These are phyloP conservation scores for Exserohilum turcica DNA, from an alignment of 2,329 filamentous ascomycete species.

Conservation along the genomic window DNA sequence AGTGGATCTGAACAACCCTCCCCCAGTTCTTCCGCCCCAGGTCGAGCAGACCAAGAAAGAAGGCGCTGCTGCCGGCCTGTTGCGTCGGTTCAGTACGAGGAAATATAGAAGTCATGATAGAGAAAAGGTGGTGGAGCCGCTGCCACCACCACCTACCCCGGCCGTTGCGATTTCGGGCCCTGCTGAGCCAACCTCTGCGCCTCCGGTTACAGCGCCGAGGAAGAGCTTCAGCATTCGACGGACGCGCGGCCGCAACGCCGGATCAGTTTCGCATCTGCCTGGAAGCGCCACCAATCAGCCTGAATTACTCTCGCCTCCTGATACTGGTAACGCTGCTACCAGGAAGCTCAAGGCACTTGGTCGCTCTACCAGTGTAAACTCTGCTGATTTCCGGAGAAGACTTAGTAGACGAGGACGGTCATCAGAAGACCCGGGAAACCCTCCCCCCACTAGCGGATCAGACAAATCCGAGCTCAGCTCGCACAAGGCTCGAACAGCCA, in stretches of 20 bases:
- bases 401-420: conserved; percentile 60
- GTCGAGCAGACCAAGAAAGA: conserved; percentile 72
- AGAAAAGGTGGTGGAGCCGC: conserved; percentile 61
- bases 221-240: conserved; percentile 88
- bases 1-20: conserved; percentile 60
- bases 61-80: conserved; percentile 79
- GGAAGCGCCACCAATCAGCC: conserved; percentile 68
- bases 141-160: conserved; percentile 72
- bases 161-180: conserved; percentile 82
- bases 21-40: conserved; percentile 62
- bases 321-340: conserved; percentile 60
- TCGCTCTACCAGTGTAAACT: conserved; percentile 89
- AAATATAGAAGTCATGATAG: conserved; percentile 65
- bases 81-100: conserved; percentile 90
- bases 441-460: conserved; percentile 76
- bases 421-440: conserved; percentile 63
- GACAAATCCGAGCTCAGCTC: conserved; percentile 68
- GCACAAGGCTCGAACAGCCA: conserved; percentile 53
- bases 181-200: conserved; percentile 62
- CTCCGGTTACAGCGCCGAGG: conserved; percentile 64
- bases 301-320: conserved; percentile 76
- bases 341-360: conserved; percentile 71
- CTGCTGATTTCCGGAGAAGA: conserved; percentile 76
- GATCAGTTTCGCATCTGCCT: conserved; percentile 57
- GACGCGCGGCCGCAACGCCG: conserved; percentile 59